Evolutionary conservation across 129 eudicot species (phyloP).

Genomic region (carrot (Daucus carota)): DNA sequence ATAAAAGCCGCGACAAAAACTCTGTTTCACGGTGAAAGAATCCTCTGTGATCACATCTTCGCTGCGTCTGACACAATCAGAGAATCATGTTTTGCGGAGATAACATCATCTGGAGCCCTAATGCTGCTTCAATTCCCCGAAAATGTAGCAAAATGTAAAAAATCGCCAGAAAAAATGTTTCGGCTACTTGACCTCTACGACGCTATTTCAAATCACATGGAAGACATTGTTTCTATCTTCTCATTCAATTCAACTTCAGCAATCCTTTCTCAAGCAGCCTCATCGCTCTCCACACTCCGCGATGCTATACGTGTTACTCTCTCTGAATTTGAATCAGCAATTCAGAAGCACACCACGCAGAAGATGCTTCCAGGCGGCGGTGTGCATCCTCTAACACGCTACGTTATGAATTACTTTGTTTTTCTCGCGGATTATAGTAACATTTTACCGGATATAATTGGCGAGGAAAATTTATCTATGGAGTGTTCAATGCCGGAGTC

Average conservation of each 20-base stretch:
- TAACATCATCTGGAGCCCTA: constrained; percentile 43
- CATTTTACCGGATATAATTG: constrained; percentile 43
- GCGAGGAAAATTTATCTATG: constrained; percentile 41
- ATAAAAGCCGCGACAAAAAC: constrained; percentile 38
- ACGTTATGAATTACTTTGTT: constrained; percentile 81
- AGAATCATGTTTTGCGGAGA: constrained; percentile 66
- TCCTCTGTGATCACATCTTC: constrained; percentile 72
- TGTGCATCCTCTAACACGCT: constrained; percentile 69
- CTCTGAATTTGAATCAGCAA: constrained; percentile 60
- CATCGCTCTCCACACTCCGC: constrained; percentile 43
- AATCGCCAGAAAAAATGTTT: constrained; percentile 75
- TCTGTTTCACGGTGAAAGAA: constrained; percentile 55
- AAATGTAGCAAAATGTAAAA: constrained; percentile 52
- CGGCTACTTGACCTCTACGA: constrained; percentile 55
- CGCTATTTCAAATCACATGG: constrained; percentile 38
- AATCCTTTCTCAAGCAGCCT: constrained; percentile 46
- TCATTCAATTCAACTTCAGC: constrained; percentile 41
- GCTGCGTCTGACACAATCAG: constrained; percentile 33
- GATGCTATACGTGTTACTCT: constrained; percentile 49
- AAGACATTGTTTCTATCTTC: constrained; percentile 57
- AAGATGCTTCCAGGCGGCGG: constrained; percentile 50
- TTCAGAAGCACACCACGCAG: constrained; percentile 63
- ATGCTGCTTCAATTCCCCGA: constrained; percentile 53
- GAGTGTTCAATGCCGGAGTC: constrained; percentile 52
- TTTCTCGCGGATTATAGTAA: constrained; percentile 51